phyloP scores from a whole-genome alignment of 2,329 filamentous ascomycete species.

The Bipolaris sorokiniana region DNA sequence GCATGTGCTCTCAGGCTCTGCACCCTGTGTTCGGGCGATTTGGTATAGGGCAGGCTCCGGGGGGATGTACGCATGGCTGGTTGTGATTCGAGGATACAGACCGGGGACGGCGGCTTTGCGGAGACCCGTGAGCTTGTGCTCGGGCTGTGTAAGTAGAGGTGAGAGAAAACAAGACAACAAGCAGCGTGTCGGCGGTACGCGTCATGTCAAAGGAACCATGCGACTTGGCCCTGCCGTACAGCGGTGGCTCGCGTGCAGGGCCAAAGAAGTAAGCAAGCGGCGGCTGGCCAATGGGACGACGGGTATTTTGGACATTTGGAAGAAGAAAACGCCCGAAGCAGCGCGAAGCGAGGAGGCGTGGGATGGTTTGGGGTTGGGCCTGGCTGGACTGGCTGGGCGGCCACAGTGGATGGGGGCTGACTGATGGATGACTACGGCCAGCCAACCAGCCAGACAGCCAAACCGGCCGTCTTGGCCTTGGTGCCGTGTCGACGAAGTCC shows the following conservation, averaged over 20 bases:
- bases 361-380: background rate
- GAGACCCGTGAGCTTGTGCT: slow-evolving; percentile 34
- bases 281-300: slow-evolving; percentile 15
- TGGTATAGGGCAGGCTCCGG: background rate
- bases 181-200: slow-evolving; percentile 23
- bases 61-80: background rate
- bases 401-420: background rate
- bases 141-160: slow-evolving; percentile 27
- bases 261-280: slow-evolving; percentile 14
- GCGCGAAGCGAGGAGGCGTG: background rate
- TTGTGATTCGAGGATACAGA: slow-evolving; percentile 13
- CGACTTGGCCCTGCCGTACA: slow-evolving; percentile 27
- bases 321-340: slow-evolving; percentile 6
- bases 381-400: background rate
- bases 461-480: background rate
- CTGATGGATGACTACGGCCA: background rate
- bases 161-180: slow-evolving; percentile 7
- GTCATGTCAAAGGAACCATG: slow-evolving; percentile 30
- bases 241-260: slow-evolving; percentile 23
- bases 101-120: slow-evolving; percentile 32
- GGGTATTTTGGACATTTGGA: slow-evolving; percentile 8
- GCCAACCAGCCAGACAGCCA: background rate
- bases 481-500: background rate
- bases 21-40: slow-evolving; percentile 2
- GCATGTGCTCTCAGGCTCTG: background rate